Percentiles rank a stretch among this genome's conserved stretches.
phyloP scores from a whole-genome alignment of 129 eudicot genomes.

The Arctium minus region DNA sequence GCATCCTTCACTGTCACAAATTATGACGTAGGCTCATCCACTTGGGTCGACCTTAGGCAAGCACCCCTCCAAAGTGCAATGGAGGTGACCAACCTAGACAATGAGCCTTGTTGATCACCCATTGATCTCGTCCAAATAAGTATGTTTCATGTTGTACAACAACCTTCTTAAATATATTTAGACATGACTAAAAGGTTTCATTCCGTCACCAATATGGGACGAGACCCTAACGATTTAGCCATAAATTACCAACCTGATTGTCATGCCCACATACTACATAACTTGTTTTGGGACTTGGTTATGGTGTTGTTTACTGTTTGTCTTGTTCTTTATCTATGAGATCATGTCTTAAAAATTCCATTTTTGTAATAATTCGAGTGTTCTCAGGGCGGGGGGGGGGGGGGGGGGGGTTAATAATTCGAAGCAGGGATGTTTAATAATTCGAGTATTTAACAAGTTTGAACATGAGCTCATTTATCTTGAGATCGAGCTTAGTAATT shows the following conservation, averaged over 20 bases:
- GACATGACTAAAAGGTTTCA: not conserved
- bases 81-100: constrained; percentile 2
- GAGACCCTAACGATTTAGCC: not conserved
- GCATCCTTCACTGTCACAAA: constrained; percentile 17
- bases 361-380: not conserved
- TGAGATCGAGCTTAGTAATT: too few relatives aligned
- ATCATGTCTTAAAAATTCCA: not conserved
- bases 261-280: too few relatives aligned
- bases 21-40: constrained; percentile 38
- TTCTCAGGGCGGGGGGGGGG: not conserved
- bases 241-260: not conserved
- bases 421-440: too few relatives aligned
- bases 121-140: not conserved
- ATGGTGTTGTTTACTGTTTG: too few relatives aligned
- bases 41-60: constrained; percentile 39
- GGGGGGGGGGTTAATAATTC: too few relatives aligned
- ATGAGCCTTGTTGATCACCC: not conserved
- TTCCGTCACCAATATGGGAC: not conserved
- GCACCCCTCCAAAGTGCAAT: constrained; percentile 36
- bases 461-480: too few relatives aligned
- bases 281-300: not conserved
- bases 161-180: not conserved
- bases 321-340: too few relatives aligned
- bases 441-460: too few relatives aligned
- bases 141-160: not conserved